phyloP scores from a whole-genome alignment of 306 rosid genomes.

The Pterocarpus macrocarpus region DNA sequence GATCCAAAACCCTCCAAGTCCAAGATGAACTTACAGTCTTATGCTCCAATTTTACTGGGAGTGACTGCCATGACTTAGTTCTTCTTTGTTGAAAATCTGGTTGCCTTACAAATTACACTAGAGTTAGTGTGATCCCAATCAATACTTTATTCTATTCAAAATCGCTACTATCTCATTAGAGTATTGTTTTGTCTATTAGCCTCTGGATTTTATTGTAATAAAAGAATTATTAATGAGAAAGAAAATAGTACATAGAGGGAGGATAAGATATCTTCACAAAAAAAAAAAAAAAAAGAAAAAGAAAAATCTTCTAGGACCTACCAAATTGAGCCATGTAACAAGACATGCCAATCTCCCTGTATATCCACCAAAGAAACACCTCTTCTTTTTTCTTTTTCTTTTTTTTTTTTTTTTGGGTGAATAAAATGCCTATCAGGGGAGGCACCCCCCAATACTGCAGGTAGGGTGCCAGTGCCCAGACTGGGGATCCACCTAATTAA shows the following conservation, averaged over 20 bases:
- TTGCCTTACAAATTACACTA: too few relatives aligned
- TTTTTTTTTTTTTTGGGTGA: too few relatives aligned
- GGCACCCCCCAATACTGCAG: too few relatives aligned
- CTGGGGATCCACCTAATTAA: too few relatives aligned
- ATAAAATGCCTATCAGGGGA: too few relatives aligned
- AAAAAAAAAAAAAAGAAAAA: slow-evolving; percentile 5
- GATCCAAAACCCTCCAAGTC: slow-evolving; percentile 7
- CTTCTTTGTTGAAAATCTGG: too few relatives aligned
- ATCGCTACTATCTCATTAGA: not conserved
- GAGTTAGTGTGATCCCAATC: too few relatives aligned
- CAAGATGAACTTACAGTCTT: slow-evolving; percentile 15
- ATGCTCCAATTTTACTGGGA: not conserved
- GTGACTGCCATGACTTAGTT: not conserved
- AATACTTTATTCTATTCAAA: too few relatives aligned
- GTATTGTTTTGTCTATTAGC: slow-evolving; percentile 3
- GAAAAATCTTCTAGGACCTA: not conserved
- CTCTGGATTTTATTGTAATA: not conserved
- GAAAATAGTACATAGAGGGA: not conserved
- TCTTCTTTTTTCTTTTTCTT: not conserved
- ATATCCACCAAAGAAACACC: slow-evolving; percentile 11
- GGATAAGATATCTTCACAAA: not conserved
- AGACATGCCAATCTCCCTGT: slow-evolving; percentile 14
- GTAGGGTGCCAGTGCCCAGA: too few relatives aligned
- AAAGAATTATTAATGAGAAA: not conserved
- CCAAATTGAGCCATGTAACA: not conserved